phyloP scores from a whole-genome alignment of 2,329 filamentous ascomycete genomes.

The Fusarium falciforme region DNA sequence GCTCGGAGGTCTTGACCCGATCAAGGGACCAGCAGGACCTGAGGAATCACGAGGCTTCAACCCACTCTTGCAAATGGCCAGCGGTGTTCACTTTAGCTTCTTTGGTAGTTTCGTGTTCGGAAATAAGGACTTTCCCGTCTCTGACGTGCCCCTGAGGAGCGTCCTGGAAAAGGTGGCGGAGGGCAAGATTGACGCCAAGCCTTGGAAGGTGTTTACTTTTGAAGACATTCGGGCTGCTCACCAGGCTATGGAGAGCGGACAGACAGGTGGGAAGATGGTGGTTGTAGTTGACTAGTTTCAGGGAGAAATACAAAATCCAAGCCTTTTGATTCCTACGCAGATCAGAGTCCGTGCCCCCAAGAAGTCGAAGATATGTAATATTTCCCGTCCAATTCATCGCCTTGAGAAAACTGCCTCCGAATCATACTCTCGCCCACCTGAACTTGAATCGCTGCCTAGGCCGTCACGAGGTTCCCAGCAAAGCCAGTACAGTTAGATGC shows the following conservation, averaged over 20 bases:
- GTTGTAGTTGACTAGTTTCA: not conserved
- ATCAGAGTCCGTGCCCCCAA: not conserved
- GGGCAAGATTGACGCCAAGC: slow-evolving; percentile 48
- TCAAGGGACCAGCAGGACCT: not conserved
- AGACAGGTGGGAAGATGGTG: not conserved
- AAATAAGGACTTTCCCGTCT: slow-evolving; percentile 47
- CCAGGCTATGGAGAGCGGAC: not conserved
- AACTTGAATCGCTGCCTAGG: not conserved
- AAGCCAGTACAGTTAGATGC: not conserved
- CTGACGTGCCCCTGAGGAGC: slow-evolving; percentile 41
- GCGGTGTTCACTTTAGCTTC: slow-evolving; percentile 58
- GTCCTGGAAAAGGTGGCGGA: slow-evolving; percentile 53
- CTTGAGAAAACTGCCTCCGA: not conserved
- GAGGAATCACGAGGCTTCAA: slow-evolving; percentile 53
- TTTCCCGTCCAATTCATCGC: not conserved
- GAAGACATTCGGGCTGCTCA: slow-evolving; percentile 44
- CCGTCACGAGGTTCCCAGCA: not conserved
- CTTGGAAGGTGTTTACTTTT: slow-evolving; percentile 48
- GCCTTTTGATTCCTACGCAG: not conserved
- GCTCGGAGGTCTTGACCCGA: not conserved
- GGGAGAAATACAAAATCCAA: not conserved
- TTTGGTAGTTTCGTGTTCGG: slow-evolving; percentile 55
- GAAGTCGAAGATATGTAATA: not conserved
- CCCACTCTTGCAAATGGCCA: slow-evolving; percentile 57
- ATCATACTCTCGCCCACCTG: not conserved